Conservation (phyloP, 495 filamentous ascomycete species). For the Annulohypoxylon stygium region DNA sequence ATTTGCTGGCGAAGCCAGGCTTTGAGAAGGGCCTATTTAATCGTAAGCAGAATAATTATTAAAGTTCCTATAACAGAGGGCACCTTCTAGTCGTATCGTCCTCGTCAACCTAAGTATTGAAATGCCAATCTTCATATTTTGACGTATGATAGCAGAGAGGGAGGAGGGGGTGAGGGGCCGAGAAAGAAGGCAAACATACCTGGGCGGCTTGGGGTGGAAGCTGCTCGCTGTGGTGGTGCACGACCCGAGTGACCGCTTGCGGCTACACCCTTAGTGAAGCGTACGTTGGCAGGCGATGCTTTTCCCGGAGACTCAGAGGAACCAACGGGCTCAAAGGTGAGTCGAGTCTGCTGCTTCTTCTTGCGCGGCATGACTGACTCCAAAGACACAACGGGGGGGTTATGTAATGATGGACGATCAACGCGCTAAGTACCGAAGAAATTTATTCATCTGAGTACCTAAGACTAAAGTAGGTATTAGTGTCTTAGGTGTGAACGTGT, state of each 20-base stretch:
- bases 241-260: slow-evolving; percentile 27
- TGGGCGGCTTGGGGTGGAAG: background rate
- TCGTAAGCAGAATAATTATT: slow-evolving; percentile 16
- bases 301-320: slow-evolving; percentile 21
- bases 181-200: slow-evolving; percentile 7
- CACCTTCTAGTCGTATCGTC: background rate
- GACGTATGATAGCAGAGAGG: background rate
- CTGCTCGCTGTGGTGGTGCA: background rate
- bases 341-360: slow-evolving; percentile 46
- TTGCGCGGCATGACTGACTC: slow-evolving; percentile 42
- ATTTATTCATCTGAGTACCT: too few species aligned
- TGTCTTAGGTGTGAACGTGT: too few species aligned
- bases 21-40: slow-evolving; percentile 16
- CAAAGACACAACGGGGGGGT: background rate
- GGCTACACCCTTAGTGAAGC: slow-evolving; percentile 22
- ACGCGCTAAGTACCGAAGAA: background rate
- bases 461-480: too few species aligned
- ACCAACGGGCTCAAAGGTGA: slow-evolving; percentile 44
- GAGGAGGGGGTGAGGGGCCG: background rate
- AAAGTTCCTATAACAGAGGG: background rate
- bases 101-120: background rate
- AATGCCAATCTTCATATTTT: background rate
- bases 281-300: slow-evolving; percentile 39
- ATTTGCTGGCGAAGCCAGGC: slow-evolving; percentile 2
- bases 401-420: background rate